Conservation (phyloP, 768 basidiomycete genomes). For the Termitomyces sp. region DNA sequence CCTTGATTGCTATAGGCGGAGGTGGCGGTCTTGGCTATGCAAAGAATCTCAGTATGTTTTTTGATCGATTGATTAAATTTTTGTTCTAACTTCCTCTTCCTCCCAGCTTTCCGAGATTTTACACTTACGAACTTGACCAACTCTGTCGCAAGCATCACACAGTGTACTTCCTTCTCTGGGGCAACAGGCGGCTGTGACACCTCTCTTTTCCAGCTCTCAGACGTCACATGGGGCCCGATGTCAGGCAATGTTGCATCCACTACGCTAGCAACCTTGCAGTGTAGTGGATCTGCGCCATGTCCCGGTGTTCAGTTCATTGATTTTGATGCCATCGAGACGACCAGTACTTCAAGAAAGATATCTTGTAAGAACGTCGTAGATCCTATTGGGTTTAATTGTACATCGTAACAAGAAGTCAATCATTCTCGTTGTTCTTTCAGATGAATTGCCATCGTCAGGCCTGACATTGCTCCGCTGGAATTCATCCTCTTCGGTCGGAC, state of each 20-base stretch:
- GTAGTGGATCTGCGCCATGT: slow-evolving; percentile 28
- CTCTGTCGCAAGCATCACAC: slow-evolving; percentile 18
- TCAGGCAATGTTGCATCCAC: slow-evolving; percentile 18
- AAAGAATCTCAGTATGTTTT: slow-evolving; percentile 20
- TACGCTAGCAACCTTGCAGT: slow-evolving; percentile 22
- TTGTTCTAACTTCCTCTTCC: neutral
- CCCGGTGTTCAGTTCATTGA: slow-evolving; percentile 17
- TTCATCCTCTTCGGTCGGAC: neutral
- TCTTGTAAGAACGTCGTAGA: slow-evolving; percentile 17
- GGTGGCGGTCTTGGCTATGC: slow-evolving; percentile 28
- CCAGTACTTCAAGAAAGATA: slow-evolving; percentile 10
- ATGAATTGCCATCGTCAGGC: neutral
- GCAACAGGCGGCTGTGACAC: slow-evolving; percentile 29
- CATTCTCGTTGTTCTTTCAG: neutral
- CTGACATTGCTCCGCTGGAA: neutral
- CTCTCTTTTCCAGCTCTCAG: slow-evolving; percentile 26
- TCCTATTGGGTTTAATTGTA: slow-evolving; percentile 21
- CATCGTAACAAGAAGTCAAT: neutral
- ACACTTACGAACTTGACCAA: slow-evolving; percentile 18
- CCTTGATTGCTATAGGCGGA: slow-evolving; percentile 16
- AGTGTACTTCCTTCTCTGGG: slow-evolving; percentile 28
- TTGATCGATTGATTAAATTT: neutral
- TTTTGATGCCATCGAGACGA: slow-evolving; percentile 16
- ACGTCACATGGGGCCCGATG: slow-evolving; percentile 26
- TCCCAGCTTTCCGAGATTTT: slow-evolving; percentile 21